Percentiles rank a stretch among this genome's conserved stretches.
These are phyloP conservation scores for Turritis glabra DNA, from an alignment of 345 rosid species.

Conservation along the genomic window DNA sequence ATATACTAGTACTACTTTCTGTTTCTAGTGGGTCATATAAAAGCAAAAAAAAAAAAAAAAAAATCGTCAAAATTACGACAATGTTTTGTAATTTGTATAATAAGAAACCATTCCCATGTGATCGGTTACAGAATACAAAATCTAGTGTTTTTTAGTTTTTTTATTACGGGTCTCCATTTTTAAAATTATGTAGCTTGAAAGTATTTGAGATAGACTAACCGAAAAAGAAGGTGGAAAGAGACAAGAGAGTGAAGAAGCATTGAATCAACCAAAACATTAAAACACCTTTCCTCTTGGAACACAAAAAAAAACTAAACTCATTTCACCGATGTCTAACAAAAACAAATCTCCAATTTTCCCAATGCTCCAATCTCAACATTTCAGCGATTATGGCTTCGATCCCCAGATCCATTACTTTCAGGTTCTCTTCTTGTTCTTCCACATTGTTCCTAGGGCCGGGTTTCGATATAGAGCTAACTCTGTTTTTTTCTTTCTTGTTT, in stretches of 20 bases:
- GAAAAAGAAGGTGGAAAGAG: constrained; percentile 24
- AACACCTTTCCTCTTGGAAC: not conserved
- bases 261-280: constrained; percentile 7
- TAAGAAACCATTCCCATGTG: not conserved
- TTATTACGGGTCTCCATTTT: not conserved
- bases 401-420: constrained; percentile 84
- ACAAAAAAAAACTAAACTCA: not conserved
- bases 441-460: not conserved
- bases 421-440: constrained; percentile 39
- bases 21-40: not conserved
- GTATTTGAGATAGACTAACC: constrained; percentile 7
- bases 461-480: not conserved
- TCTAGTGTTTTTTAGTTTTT: not conserved
- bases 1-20: not conserved
- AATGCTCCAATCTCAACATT: constrained; percentile 67
- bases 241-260: constrained; percentile 28
- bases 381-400: constrained; percentile 93
- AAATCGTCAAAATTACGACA: not conserved
- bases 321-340: not conserved
- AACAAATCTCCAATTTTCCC: constrained; percentile 67
- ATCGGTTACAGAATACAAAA: not conserved
- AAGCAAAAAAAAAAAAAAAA: not conserved
- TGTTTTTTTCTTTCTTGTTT: not conserved
- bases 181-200: not conserved
- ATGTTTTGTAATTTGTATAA: not conserved